These are phyloP conservation scores for Huntiella savannae DNA, from an alignment of 2,329 filamentous ascomycete genomes.

Conservation along the genomic window DNA sequence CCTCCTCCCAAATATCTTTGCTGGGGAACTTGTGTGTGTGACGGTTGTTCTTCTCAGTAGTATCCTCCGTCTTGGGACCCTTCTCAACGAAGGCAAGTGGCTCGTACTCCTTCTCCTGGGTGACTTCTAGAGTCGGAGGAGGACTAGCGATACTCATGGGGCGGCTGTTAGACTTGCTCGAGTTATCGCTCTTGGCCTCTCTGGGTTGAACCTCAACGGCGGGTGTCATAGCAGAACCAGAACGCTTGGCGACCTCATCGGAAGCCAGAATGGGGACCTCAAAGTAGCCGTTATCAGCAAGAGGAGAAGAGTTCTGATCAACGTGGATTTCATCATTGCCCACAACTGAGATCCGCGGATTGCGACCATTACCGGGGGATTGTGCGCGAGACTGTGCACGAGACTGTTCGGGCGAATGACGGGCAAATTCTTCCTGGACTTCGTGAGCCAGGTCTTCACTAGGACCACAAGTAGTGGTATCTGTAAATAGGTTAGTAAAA, in stretches of 20 bases:
- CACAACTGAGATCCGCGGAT: constrained; percentile 16
- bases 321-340: constrained; percentile 56
- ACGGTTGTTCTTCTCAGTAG: constrained; percentile 18
- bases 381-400: constrained; percentile 30
- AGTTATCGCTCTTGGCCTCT: constrained; percentile 37
- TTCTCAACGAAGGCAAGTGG: constrained; percentile 46
- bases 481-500: background rate
- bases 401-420: constrained; percentile 47
- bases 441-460: constrained; percentile 82
- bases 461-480: constrained; percentile 34
- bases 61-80: constrained; percentile 21
- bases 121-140: constrained; percentile 68
- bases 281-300: constrained; percentile 22
- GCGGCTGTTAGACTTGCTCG: constrained; percentile 45
- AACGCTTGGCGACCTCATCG: constrained; percentile 61
- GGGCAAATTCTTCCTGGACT: constrained; percentile 63
- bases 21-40: constrained; percentile 65
- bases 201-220: constrained; percentile 53
- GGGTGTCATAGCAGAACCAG: constrained; percentile 55
- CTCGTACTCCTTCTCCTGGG: constrained; percentile 86
- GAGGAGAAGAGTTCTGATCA: constrained; percentile 30
- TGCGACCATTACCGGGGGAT: constrained; percentile 10
- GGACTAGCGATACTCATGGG: constrained; percentile 35
- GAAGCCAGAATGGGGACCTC: constrained; percentile 68
- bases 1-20: constrained; percentile 94